Percentiles rank a stretch among this genome's conserved stretches.
Evolutionary conservation across 345 rosid genomes (phyloP).

Genomic region (Hirschfeldia incana): DNA sequence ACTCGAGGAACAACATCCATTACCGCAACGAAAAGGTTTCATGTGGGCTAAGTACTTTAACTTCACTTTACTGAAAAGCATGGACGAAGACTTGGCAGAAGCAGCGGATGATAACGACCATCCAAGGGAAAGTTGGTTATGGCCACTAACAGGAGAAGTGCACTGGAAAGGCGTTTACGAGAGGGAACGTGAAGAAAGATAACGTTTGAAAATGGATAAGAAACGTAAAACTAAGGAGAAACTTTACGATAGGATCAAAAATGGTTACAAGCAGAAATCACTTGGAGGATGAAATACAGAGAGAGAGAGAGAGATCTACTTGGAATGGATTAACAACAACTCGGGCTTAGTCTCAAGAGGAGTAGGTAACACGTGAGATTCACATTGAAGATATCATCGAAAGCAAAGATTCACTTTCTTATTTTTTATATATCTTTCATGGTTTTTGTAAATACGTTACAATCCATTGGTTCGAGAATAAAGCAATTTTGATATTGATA

Average conservation of each 20-base stretch:
- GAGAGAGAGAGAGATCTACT: not conserved
- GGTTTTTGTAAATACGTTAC: constrained; percentile 35
- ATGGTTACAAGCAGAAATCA: constrained; percentile 79
- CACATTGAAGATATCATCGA: constrained; percentile 5
- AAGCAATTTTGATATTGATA: constrained; percentile 35
- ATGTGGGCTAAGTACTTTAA: constrained; percentile 87
- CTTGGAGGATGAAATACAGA: constrained; percentile 47
- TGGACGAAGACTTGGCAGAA: constrained; percentile 99
- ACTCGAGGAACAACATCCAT: constrained; percentile 73
- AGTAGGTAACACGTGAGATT: constrained; percentile 1
- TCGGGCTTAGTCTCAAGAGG: constrained; percentile 3
- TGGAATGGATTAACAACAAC: not conserved
- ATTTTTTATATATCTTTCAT: not conserved
- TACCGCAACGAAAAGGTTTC: constrained; percentile 57
- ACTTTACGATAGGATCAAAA: constrained; percentile 58
- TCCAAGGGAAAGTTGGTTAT: constrained; percentile 77
- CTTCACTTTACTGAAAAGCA: constrained; percentile 69
- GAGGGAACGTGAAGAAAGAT: constrained; percentile 91
- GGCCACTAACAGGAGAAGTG: constrained; percentile 94
- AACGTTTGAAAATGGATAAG: constrained; percentile 90
- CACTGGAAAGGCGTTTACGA: constrained; percentile 98
- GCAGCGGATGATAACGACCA: constrained; percentile 89
- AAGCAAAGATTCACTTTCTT: constrained; percentile 7
- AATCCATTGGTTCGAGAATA: constrained; percentile 28
- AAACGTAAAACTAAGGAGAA: constrained; percentile 84